Percentiles rank a stretch among this genome's conserved stretches.
Evolutionary conservation across 192 early-diverging fungal genomes (phyloP).

Genomic region (Linnemannia schmuckeri): DNA sequence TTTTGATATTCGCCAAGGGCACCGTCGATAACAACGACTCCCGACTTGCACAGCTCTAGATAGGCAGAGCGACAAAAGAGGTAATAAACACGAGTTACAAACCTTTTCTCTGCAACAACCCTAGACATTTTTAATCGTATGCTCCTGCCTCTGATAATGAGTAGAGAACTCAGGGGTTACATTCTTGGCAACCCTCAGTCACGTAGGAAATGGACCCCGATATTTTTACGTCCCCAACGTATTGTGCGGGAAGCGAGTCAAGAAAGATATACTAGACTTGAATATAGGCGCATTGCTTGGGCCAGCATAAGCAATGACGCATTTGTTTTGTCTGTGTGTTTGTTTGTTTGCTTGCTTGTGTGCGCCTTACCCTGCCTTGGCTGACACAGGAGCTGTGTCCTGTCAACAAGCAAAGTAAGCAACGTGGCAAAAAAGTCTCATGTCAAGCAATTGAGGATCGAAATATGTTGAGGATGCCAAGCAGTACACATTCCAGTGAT

Average conservation of each 20-base stretch:
- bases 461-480: not conserved
- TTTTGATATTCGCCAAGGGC: too few species aligned
- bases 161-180: not conserved
- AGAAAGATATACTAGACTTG: not conserved
- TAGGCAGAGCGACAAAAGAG: not conserved
- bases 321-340: not conserved
- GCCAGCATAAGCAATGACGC: not conserved
- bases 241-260: not conserved
- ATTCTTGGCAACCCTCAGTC: not conserved
- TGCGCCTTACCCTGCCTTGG: not conserved
- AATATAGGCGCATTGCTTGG: not conserved
- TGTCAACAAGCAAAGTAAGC: not conserved
- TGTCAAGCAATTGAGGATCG: not conserved
- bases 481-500: not conserved
- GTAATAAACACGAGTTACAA: too few species aligned
- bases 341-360: not conserved
- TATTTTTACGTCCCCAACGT: not conserved
- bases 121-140: too few species aligned
- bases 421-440: not conserved
- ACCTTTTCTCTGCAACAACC: too few species aligned
- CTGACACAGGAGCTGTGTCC: not conserved
- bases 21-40: too few species aligned
- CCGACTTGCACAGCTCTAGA: not conserved
- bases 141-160: not conserved
- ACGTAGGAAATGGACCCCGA: not conserved